Evolutionary conservation across 2,329 filamentous ascomycete species (phyloP).

Genomic region (Pestalotiopsis sp.): DNA sequence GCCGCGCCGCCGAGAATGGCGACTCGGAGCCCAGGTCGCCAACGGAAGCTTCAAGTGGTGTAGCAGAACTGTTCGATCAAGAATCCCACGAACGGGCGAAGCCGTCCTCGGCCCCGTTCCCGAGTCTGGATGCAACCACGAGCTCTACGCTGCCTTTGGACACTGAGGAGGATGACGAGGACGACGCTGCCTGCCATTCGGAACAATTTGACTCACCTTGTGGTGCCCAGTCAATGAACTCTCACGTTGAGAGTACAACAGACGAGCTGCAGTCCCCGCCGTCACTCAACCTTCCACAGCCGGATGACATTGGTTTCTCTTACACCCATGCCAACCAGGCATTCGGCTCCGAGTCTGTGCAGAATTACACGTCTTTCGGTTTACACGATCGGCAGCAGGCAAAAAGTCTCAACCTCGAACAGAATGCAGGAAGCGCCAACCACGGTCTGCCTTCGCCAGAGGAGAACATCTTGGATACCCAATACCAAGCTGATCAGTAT

Average conservation of each 20-base stretch:
- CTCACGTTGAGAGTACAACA: constrained; percentile 17
- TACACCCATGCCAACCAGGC: constrained; percentile 17
- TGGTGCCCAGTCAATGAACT: constrained; percentile 13
- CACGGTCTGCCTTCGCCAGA: constrained; percentile 23
- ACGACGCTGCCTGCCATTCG: constrained; percentile 18
- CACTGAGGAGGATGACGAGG: constrained; percentile 20
- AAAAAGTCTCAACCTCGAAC: constrained; percentile 7
- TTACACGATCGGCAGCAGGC: constrained; percentile 10
- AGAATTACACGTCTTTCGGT: constrained; percentile 20
- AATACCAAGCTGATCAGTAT: constrained; percentile 24
- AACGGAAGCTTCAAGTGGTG: constrained; percentile 11
- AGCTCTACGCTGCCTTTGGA: constrained; percentile 19
- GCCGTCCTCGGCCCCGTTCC: constrained; percentile 40
- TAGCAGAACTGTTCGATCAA: constrained; percentile 27
- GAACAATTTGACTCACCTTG: constrained; percentile 18
- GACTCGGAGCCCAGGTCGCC: constrained; percentile 37
- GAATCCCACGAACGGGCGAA: constrained; percentile 35
- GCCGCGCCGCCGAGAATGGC: constrained; percentile 40
- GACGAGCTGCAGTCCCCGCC: constrained; percentile 27
- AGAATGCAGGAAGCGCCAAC: constrained; percentile 13
- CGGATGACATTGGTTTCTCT: constrained; percentile 19
- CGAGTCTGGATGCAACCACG: constrained; percentile 26
- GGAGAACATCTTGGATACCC: constrained; percentile 22
- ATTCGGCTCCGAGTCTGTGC: constrained; percentile 20
- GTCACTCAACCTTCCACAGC: constrained; percentile 22